Conservation (phyloP, 139 green algal species). For the Coccomyxa sp. region DNA sequence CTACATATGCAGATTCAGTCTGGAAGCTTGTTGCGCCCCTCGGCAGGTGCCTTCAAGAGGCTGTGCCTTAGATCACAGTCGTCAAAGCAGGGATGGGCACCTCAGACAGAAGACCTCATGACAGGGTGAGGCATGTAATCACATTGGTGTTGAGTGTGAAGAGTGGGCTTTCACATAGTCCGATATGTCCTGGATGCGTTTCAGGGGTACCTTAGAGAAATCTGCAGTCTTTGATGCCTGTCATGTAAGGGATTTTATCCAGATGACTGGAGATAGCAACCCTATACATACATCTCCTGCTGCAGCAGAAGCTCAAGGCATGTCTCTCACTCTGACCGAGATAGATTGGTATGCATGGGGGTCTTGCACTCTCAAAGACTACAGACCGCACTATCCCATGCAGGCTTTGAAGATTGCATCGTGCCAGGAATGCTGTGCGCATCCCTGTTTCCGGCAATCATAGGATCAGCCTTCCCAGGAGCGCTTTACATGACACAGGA, state of each 20-base stretch:
- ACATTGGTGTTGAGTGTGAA: neutral
- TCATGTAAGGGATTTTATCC: slow-evolving; percentile 43
- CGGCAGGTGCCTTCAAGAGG: neutral
- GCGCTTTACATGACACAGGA: slow-evolving; percentile 64
- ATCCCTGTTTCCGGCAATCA: slow-evolving; percentile 71
- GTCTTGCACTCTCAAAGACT: neutral
- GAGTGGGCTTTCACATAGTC: neutral
- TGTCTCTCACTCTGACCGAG: neutral
- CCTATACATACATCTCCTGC: slow-evolving; percentile 33
- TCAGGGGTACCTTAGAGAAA: neutral
- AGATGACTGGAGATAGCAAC: slow-evolving; percentile 62
- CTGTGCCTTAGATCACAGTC: neutral
- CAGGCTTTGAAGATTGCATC: slow-evolving; percentile 30
- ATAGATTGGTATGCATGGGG: neutral
- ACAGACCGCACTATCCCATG: neutral
- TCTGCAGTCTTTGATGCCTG: slow-evolving; percentile 31
- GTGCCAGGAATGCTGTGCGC: slow-evolving; percentile 72
- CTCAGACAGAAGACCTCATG: neutral
- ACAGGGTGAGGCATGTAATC: neutral
- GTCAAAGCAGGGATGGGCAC: neutral
- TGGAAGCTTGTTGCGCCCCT: too few species aligned
- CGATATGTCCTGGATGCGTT: neutral
- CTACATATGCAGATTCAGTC: too few species aligned
- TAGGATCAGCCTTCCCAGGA: slow-evolving; percentile 59
- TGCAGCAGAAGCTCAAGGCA: slow-evolving; percentile 23